phyloP scores from a whole-genome alignment of 352 stramenopile genomes.

The Pythium volutum region DNA sequence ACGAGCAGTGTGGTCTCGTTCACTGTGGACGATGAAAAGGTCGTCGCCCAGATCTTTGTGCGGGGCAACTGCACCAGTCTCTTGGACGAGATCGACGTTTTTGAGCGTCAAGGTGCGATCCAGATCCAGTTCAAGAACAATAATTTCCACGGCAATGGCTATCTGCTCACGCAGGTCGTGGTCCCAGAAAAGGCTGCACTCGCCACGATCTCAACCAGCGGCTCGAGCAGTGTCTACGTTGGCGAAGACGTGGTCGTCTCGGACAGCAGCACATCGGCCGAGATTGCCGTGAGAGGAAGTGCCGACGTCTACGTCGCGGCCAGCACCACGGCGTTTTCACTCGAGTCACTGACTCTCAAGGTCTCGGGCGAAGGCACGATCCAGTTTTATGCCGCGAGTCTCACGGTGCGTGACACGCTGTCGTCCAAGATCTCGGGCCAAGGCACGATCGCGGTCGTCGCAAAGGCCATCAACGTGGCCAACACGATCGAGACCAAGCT shows the following conservation, averaged over 20 bases:
- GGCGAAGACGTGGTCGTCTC: constrained; percentile 22
- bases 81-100: constrained; percentile 42
- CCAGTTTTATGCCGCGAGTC: constrained; percentile 34
- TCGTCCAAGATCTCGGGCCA: constrained; percentile 18
- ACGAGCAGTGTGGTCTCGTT: constrained; percentile 17
- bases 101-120: constrained; percentile 35
- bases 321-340: constrained; percentile 32
- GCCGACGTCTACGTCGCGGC: constrained; percentile 16
- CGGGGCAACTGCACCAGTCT: constrained; percentile 52
- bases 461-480: constrained; percentile 12
- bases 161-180: constrained; percentile 51
- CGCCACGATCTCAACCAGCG: constrained; percentile 37
- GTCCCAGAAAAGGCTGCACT: constrained; percentile 32
- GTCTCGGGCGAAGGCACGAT: constrained; percentile 20
- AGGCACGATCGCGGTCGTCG: constrained; percentile 14
- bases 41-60: constrained; percentile 51
- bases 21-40: background rate
- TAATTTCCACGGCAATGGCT: constrained; percentile 39
- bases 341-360: constrained; percentile 36
- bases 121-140: constrained; percentile 55
- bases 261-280: background rate
- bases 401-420: constrained; percentile 11
- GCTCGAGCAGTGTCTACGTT: constrained; percentile 41
- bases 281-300: constrained; percentile 6
- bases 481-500: constrained; percentile 20